phyloP scores from a whole-genome alignment of 768 basidiomycete species.

The Mycena kentingensis region DNA sequence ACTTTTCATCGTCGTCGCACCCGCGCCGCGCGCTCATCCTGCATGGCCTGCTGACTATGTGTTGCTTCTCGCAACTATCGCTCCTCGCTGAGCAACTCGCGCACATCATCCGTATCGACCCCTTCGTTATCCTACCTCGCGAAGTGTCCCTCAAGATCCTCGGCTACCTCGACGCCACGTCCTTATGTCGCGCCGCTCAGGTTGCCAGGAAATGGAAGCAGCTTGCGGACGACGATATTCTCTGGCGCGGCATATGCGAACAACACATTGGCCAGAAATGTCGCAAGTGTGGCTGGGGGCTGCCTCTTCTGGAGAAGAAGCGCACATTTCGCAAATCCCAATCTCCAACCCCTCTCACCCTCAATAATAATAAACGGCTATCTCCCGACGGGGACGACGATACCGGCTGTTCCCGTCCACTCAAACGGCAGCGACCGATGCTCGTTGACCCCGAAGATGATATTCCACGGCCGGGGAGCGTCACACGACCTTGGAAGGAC shows the following conservation, averaged over 20 bases:
- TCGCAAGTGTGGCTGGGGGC: slow-evolving; percentile 94
- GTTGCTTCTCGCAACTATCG: slow-evolving; percentile 97
- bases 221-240: slow-evolving; percentile 91
- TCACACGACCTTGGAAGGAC: slow-evolving; percentile 94
- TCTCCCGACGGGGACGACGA: slow-evolving; percentile 31
- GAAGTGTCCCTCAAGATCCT: slow-evolving; percentile 89
- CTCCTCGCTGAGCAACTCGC: slow-evolving; percentile 90
- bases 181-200: slow-evolving; percentile 91
- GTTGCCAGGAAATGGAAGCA: slow-evolving; percentile 82
- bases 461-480: too few relatives aligned
- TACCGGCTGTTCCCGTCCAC: slow-evolving; percentile 37
- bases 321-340: slow-evolving; percentile 44
- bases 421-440: slow-evolving; percentile 55
- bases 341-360: slow-evolving; percentile 16
- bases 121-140: slow-evolving; percentile 85
- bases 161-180: slow-evolving; percentile 87
- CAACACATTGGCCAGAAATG: slow-evolving; percentile 99
- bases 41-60: slow-evolving; percentile 97
- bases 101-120: slow-evolving; percentile 94
- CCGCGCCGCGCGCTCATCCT: slow-evolving; percentile 91
- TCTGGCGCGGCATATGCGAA: slow-evolving; percentile 96
- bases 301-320: slow-evolving; percentile 85
- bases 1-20: slow-evolving; percentile 93
- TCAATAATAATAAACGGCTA: slow-evolving; percentile 40
- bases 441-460: slow-evolving; percentile 18